Evolutionary conservation across 352 stramenopile genomes (phyloP), one percentile per base, ranked within the genome.

Genomic region (Phytophthora capsici): DNA sequence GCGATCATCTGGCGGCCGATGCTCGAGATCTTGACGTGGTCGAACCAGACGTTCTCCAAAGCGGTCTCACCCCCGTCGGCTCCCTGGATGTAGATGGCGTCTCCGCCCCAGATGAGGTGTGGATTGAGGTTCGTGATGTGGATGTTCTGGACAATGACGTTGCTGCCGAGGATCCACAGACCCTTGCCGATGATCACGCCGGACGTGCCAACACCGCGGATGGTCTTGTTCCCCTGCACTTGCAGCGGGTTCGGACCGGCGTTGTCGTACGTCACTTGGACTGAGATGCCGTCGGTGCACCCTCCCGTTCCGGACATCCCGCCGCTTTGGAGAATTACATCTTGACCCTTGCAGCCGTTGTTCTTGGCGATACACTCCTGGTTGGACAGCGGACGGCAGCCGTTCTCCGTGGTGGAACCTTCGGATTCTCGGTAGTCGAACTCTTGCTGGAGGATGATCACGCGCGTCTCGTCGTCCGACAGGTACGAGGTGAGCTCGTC

Each of bases 401-500:
- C 34, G 34, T 41, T 13, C 16, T 41, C 34, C 7, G 34, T 41
- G 4, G 34, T 41, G 34, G 34, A 41, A 5, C 34, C 34, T 17
- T 41, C 34, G 13, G 34, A 41, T 17, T 13, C 34, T 1, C 34
- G 34, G 34, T 41, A 41, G 34, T 41, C 34, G 13, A 41, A 41
- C 34, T 41, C 34, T 7, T 41, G 34, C 16, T 41, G 34, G 13
- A 41, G 34, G 14, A 41, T 41, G 34, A 41, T 41, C 34, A 41
- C 34, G 34, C 34, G 34, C 34, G 34, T 41, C 16, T 41, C 14
- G 34, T 41, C 34, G 34, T 41, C 34, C 14, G 34, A 41, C 34
- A 73, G 46, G 47, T 73, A 73, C 16, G 23, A 57, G 25, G 62
- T 65, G 32, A 73, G 58, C 40, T 73, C 51, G 20, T 60, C 51